Conservation (phyloP, 2,329 filamentous ascomycete genomes). For the Bimuria novae-zelandiae region DNA sequence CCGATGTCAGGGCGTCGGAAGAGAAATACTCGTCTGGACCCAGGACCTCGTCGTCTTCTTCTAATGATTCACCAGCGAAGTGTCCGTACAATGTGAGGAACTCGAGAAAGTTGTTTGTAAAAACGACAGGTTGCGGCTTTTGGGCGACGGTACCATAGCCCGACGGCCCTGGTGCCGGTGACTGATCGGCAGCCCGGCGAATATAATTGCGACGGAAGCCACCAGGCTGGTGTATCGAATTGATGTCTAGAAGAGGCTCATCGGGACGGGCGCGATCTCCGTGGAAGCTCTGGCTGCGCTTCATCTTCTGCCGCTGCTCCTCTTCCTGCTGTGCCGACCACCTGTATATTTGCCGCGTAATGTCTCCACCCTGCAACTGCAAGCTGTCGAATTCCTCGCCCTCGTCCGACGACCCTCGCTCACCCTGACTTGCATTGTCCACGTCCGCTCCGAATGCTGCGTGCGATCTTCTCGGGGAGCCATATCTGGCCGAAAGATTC, state of each 20-base stretch:
- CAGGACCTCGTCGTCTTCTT: constrained; percentile 92
- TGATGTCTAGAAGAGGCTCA: constrained; percentile 80
- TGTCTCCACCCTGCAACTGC: constrained; percentile 89
- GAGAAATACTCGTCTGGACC: constrained; percentile 90
- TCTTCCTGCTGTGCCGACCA: constrained; percentile 90
- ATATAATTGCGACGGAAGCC: constrained; percentile 92
- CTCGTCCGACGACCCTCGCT: constrained; percentile 48
- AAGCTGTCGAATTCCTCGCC: constrained; percentile 83
- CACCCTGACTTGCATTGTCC: constrained; percentile 40
- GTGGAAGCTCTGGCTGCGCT: constrained; percentile 88
- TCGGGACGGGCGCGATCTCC: constrained; percentile 77
- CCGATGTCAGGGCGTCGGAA: constrained; percentile 69
- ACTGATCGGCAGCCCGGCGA: constrained; percentile 70
- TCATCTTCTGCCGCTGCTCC: constrained; percentile 63
- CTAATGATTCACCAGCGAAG: constrained; percentile 94
- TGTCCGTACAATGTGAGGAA: constrained; percentile 95
- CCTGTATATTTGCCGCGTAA: constrained; percentile 92
- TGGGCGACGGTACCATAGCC: constrained; percentile 45
- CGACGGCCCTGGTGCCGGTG: constrained; percentile 51
- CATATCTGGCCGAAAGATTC: constrained; percentile 39
- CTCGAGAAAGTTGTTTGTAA: constrained; percentile 93
- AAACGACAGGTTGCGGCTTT: constrained; percentile 41
- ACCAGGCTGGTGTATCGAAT: constrained; percentile 88
- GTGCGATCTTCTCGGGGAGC: constrained; percentile 42
- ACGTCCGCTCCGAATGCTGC: constrained; percentile 31